Evolutionary conservation across 805 yeast species (phyloP), one percentile per base, ranked within the genome.

Genomic region (Yamadazyma kitorensis): DNA sequence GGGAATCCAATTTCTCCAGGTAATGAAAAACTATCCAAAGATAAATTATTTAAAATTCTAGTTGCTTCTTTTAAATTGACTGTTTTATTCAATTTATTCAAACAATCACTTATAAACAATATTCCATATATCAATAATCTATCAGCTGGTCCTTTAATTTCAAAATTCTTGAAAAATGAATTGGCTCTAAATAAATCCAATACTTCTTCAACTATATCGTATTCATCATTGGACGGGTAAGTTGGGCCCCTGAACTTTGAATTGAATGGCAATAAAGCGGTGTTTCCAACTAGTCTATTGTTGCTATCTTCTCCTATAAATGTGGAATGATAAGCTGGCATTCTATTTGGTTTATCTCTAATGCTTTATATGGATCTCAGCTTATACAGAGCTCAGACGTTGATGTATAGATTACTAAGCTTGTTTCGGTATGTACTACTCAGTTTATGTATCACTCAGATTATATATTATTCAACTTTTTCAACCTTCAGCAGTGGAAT

Each of bases 1-100:
- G 98, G 97, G 69, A 93, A 93, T 10, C 91, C 88, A 6, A 91
- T 79, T 41, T 93, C 96, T 16, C 99, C 99, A 2, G 99, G 99
- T 42, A 93, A 73, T 12, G 89, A 71, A 53, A 93, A 91, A 55
- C 80, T 78, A 48, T 91, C 98, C 37, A 93, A 71, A 1, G 97
- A 82, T 44, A 88, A 72, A 53, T 89, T 89, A 44, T 86, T 88
- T 44, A 93, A 72, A n/a, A 69, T 59, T 42, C 80, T 74, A 17
- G 69, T 65, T 0, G 89, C 88, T 33, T 83, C 89, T 36, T 65
- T 67, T 27, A 72, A 63, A 5, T 72, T 58, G 6, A 76, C 69
- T 15, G 68, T 53, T 28, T 70, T 55, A 34, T 59, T 70, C 43
- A 93, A 64, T 39, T 78, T 72, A 24, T 80, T 70, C 39, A 93